A percentile compares a stretch with the other conserved stretches of the same genome.
Conservation (phyloP, 768 basidiomycete genomes). For the Pisolithus sp. region DNA sequence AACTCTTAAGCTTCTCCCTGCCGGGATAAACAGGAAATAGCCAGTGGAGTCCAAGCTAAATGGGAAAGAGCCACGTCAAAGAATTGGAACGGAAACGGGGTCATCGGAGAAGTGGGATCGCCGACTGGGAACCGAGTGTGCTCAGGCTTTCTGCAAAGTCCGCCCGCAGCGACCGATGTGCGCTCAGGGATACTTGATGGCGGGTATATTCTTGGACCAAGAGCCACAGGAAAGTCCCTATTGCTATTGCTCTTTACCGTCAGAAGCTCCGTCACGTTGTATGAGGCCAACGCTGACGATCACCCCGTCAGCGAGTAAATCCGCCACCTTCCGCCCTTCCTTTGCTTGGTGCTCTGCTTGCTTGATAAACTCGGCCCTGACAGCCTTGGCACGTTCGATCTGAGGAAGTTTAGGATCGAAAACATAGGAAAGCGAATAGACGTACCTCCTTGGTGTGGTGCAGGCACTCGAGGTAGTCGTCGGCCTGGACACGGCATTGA, state of each 20-base stretch:
- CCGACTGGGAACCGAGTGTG: too few species aligned
- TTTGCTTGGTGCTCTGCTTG: slow-evolving; percentile 58
- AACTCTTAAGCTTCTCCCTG: too few species aligned
- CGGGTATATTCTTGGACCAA: too few species aligned
- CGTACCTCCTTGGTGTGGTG: slow-evolving; percentile 85
- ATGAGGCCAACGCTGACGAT: slow-evolving; percentile 75
- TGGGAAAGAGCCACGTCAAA: too few species aligned
- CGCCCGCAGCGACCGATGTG: not conserved
- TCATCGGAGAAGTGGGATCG: too few species aligned
- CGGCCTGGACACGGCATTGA: slow-evolving; percentile 63
- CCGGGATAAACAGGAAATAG: too few species aligned
- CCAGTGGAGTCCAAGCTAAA: too few species aligned
- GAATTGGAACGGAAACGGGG: too few species aligned
- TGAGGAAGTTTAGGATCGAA: slow-evolving; percentile 16
- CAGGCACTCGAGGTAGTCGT: slow-evolving; percentile 89
- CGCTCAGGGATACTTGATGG: not conserved
- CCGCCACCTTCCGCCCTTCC: slow-evolving; percentile 66
- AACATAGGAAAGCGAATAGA: slow-evolving; percentile 1
- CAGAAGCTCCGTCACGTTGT: slow-evolving; percentile 37
- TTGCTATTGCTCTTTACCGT: slow-evolving; percentile 8
- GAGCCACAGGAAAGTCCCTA: not conserved
- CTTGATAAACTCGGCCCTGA: slow-evolving; percentile 67
- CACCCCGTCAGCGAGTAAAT: slow-evolving; percentile 65
- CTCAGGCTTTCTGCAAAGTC: slow-evolving; percentile 7
- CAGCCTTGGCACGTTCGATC: slow-evolving; percentile 60